These are phyloP conservation scores for Thalia dealbata DNA, from an alignment of 176 grass and related monocot genomes.

Conservation along the genomic window DNA sequence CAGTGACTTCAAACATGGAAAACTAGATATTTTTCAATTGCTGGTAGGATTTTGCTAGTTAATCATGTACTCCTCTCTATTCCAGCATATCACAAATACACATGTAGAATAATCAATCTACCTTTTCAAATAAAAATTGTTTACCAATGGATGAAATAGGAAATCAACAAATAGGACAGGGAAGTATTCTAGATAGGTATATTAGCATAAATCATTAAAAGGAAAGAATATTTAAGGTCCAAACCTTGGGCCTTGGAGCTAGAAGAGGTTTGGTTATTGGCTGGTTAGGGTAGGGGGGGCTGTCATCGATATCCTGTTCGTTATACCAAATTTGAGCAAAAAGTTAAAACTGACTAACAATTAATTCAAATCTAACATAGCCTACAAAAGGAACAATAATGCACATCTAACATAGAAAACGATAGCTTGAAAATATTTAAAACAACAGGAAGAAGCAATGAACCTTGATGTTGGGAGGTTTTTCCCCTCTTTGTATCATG, in stretches of 20 bases:
- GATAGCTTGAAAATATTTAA: no score
- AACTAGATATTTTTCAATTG: no score
- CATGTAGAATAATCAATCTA: background rate
- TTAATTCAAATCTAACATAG: slow-evolving; percentile 1
- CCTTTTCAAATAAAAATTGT: background rate
- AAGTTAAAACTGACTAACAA: background rate
- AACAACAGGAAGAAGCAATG: background rate
- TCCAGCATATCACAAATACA: no score
- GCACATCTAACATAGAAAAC: slow-evolving; percentile 1
- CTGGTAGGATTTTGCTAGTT: no score
- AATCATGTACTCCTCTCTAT: no score
- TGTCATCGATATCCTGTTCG: slow-evolving; percentile 43
- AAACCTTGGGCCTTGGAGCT: slow-evolving; percentile 57
- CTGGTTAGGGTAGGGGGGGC: slow-evolving; percentile 47
- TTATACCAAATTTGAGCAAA: background rate
- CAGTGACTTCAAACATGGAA: no score
- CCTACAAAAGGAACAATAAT: background rate
- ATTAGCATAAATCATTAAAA: background rate
- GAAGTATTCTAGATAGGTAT: no score
- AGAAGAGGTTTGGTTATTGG: slow-evolving; percentile 45
- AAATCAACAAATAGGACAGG: background rate
- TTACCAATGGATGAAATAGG: background rate
- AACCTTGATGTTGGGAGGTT: slow-evolving; percentile 53
- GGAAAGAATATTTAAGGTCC: slow-evolving; percentile 2
- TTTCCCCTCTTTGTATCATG: slow-evolving; percentile 61